A percentile compares a stretch with the other conserved stretches of the same genome.
Evolutionary conservation across 2,329 filamentous ascomycete genomes (phyloP).

Genomic region (Talaromyces sp.): DNA sequence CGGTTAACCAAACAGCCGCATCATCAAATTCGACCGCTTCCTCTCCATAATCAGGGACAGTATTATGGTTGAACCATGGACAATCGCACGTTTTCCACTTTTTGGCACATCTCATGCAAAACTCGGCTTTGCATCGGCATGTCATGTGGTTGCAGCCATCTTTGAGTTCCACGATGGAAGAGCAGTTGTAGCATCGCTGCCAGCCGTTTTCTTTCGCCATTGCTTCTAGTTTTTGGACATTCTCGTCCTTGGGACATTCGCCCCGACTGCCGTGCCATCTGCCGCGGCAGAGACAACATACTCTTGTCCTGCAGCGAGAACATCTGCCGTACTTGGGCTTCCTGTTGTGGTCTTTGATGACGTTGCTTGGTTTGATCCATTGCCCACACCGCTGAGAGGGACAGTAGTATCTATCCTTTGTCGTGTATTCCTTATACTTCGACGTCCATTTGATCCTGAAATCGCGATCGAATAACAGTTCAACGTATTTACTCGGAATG

Average conservation of each 20-base stretch:
- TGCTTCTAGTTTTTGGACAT: conserved; percentile 50
- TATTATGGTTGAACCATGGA: conserved; percentile 70
- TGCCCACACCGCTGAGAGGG: conserved; percentile 70
- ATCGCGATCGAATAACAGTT: conserved; percentile 67
- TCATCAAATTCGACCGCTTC: conserved; percentile 51
- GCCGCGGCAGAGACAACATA: conserved; percentile 71
- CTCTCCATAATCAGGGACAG: conserved; percentile 50
- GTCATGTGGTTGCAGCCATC: conserved; percentile 88
- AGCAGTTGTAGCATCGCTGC: conserved; percentile 77
- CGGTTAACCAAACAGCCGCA: conserved; percentile 23
- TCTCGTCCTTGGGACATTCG: conserved; percentile 63
- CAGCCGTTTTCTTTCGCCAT: conserved; percentile 70
- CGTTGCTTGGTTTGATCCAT: conserved; percentile 73
- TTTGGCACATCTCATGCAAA: conserved; percentile 80
- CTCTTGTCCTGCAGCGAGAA: conserved; percentile 67
- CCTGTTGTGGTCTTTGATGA: conserved; percentile 55
- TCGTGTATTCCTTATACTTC: conserved; percentile 74
- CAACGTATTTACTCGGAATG: conserved; percentile 74
- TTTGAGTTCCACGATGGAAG: conserved; percentile 71
- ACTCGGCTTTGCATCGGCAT: conserved; percentile 78
- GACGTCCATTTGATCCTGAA: conserved; percentile 81
- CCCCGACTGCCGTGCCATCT: conserved; percentile 64
- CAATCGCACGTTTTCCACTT: conserved; percentile 85
- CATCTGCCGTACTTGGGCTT: conserved; percentile 69
- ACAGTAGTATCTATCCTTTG: conserved; percentile 74